Evolutionary conservation across 1,284 basidiomycete species (phyloP), one percentile per base, ranked within the genome.

Genomic region (Puccinia horiana): DNA sequence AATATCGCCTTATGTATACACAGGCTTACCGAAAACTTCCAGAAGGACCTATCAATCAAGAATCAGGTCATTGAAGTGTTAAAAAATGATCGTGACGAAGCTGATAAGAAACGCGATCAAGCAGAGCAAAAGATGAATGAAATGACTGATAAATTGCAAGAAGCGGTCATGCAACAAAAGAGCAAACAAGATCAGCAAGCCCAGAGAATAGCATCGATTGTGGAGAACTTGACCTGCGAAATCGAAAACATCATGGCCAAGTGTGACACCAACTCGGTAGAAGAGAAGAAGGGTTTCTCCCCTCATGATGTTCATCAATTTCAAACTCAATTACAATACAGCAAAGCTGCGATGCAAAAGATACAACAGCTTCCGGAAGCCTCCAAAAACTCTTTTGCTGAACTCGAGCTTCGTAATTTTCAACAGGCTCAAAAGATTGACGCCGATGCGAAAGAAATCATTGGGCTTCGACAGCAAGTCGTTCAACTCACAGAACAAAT

Each of bases 21-120:
- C 20, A 74, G 72, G 20, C 44, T 74, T 12, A 12, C 72, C 2
- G 47, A 74, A 23, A 74, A 74, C 32, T 52, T 74, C 29, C 52
- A 74, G 52, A 23, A 74, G 47, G 72, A 74, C 29, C 47, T 74
- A 32, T 74, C 52, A 18, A 47, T 74, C 32, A 74, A 74, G 44
- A 35, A 54, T 26, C 67, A 70, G 40, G 42, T 70, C 6, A 47
- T 70, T 47, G 9, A 42, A 37, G 42, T 47, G n/a, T 70, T 74
- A 32, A 37, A 44, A 52, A 56, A 40, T 52, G 72, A 74, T 47
- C 44, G 52, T 9, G 72, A 74, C 32, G 47, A 49, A 56, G 72
- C 44, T 11, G 11, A 54, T 20, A 47, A 52, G 49, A 18, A 49
- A 54, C 72, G 47, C 52, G 44, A 49, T 37, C 26, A 47, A 37